Conservation (phyloP, 768 basidiomycete genomes). For the Leccinum aurantiacum region DNA sequence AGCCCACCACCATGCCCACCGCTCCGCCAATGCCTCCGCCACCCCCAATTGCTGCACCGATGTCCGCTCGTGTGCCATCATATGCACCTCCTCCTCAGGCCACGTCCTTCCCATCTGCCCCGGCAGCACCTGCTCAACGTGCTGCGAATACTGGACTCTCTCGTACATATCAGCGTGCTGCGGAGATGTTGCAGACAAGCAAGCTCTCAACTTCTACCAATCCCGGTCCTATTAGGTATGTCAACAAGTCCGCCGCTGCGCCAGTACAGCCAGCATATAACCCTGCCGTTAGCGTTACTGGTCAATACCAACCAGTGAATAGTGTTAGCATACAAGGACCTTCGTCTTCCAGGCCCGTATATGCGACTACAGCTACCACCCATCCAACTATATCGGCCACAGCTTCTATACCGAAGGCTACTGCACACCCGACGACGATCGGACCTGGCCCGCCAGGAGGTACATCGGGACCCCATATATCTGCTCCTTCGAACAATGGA, state of each 20-base stretch:
- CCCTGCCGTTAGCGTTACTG: neutral
- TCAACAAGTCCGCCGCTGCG: constrained; percentile 8
- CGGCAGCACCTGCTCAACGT: constrained; percentile 20
- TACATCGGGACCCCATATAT: constrained; percentile 10
- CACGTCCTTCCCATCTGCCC: constrained; percentile 8
- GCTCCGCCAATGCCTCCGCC: constrained; percentile 26
- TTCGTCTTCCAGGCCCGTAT: constrained; percentile 12
- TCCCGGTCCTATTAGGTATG: neutral
- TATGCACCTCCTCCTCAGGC: constrained; percentile 27
- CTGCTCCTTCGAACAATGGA: constrained; percentile 3
- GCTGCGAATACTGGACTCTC: constrained; percentile 15
- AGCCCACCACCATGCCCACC: constrained; percentile 2
- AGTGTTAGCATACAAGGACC: constrained; percentile 5
- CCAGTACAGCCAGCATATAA: constrained; percentile 8
- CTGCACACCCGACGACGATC: constrained; percentile 1
- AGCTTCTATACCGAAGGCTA: constrained; percentile 10
- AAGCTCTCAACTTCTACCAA: constrained; percentile 15
- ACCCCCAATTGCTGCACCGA: constrained; percentile 2
- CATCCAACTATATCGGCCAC: constrained; percentile 5
- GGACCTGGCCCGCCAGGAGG: constrained; percentile 8
- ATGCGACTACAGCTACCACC: constrained; percentile 2
- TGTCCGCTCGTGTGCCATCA: constrained; percentile 18
- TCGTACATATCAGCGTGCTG: constrained; percentile 26
- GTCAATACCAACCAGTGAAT: constrained; percentile 15
- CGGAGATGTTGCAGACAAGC: constrained; percentile 23